Evolutionary conservation across 2,329 filamentous ascomycete genomes (phyloP).

Genomic region (Reticulascus tulasneorum): DNA sequence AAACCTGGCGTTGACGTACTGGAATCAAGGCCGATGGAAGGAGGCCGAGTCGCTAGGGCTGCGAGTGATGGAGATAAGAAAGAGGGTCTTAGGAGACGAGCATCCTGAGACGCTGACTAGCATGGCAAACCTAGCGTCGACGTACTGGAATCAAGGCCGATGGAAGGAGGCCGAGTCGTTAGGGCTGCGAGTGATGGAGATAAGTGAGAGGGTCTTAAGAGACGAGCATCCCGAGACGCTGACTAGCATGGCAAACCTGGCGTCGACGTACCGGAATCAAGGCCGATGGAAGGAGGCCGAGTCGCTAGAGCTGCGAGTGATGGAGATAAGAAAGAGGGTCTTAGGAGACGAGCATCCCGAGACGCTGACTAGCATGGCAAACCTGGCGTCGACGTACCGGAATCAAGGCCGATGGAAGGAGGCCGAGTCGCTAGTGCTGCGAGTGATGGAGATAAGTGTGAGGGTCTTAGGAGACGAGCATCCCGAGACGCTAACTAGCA

Average conservation of each 20-base stretch:
- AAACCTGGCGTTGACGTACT: too few species aligned
- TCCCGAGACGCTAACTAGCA: not conserved
- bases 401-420: not conserved
- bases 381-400: constrained; percentile 7
- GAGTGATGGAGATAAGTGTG: not conserved
- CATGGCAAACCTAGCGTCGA: too few species aligned
- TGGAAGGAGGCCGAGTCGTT: not conserved
- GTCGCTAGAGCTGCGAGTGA: constrained; percentile 4
- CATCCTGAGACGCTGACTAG: too few species aligned
- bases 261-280: not conserved
- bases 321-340: constrained; percentile 12
- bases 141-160: not conserved
- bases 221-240: not conserved
- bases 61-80: too few species aligned
- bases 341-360: constrained; percentile 14
- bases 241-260: not conserved
- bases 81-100: too few species aligned
- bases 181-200: not conserved
- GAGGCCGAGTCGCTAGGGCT: too few species aligned
- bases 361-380: constrained; percentile 13
- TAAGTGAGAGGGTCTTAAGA: not conserved
- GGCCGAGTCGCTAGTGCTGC: not conserved
- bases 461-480: constrained; percentile 11
- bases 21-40: too few species aligned
- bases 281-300: constrained; percentile 11